These are phyloP conservation scores for Tetragonia tetragonoides DNA, from an alignment of 148 eudicot species.

Conservation along the genomic window DNA sequence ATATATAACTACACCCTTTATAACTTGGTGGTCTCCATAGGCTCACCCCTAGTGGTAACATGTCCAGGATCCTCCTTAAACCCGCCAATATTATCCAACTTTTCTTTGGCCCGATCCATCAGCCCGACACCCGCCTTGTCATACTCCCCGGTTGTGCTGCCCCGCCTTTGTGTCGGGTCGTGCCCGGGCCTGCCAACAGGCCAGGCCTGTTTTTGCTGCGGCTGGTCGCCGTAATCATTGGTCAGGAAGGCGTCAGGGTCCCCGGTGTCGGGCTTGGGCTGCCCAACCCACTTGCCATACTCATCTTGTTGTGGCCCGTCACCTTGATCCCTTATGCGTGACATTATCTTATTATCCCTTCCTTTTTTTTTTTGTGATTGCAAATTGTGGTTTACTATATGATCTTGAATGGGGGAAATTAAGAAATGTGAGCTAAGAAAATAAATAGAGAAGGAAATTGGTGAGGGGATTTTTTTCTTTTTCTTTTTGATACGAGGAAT, in stretches of 20 bases:
- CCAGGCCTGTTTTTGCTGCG: neutral
- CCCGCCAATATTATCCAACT: slow-evolving; percentile 20
- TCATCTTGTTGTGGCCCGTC: slow-evolving; percentile 14
- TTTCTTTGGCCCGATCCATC: slow-evolving; percentile 25
- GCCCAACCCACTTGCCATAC: slow-evolving; percentile 25
- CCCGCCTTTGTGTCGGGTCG: slow-evolving; percentile 22
- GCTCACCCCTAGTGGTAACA: slow-evolving; percentile 15
- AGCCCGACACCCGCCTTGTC: slow-evolving; percentile 15
- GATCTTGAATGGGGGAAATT: too few relatives aligned
- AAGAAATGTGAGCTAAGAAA: too few relatives aligned
- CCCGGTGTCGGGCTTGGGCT: slow-evolving; percentile 19
- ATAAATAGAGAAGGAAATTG: too few relatives aligned
- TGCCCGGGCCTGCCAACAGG: neutral
- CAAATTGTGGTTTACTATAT: neutral
- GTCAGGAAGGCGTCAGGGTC: slow-evolving; percentile 13
- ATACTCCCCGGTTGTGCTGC: slow-evolving; percentile 25
- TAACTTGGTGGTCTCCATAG: slow-evolving; percentile 15
- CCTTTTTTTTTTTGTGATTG: neutral
- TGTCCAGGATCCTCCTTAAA: slow-evolving; percentile 24
- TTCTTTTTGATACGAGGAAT: too few relatives aligned
- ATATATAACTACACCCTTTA: neutral
- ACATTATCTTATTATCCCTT: too few relatives aligned
- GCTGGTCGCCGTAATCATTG: slow-evolving; percentile 7
- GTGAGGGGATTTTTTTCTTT: too few relatives aligned
- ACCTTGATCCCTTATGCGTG: slow-evolving; percentile 10